Evolutionary conservation across 768 basidiomycete species (phyloP), one percentile per base, ranked within the genome.

Genomic region (Panaeolus papilionaceus): DNA sequence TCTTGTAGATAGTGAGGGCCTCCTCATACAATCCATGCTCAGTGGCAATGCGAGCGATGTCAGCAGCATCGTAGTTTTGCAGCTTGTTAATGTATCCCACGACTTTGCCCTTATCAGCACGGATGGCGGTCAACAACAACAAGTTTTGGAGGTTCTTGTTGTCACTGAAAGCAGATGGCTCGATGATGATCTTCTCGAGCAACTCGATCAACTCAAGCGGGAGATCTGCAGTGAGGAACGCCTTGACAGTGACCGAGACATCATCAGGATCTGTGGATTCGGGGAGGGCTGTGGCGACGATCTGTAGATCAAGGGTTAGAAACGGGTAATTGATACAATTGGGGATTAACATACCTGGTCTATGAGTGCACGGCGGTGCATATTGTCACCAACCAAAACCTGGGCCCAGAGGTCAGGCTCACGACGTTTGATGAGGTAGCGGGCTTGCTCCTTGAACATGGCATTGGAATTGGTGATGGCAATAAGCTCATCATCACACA

Each of bases 381-480:
- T 86, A 78, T 98, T 98, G 70, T 95, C 95, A 3, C 88, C 85
- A 11, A 88, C 84, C 65, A 99, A 90, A 40, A 99, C 98, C 79
- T 98, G 95, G 1, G 92, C 89, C 98, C 98, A 99, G 38, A 99
- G 88, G 69, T 99, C 98, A 16, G 93, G 89, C 69, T 94, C 90
- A 69, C 98, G 94, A 72, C 98, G 91, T 80, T 96, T 98, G 75
- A 98, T 94, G 67, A 99, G 89, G 80, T 99, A 99, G 37, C 98
- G 92, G 64, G 98, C 94, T 79, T 99, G 98, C 75, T 99, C 97
- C 81, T 99, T 99, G 88, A 96, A 99, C 98, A 99, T 99, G 12
- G 96, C 91, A 83, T 99, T 99, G 71, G 97, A 96, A 76, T 99
- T 99, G 61, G 98, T 99, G 78, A 99, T 97, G 23, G 89, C 79